Evolutionary conservation across 345 rosid genomes (phyloP).

Genomic region (Anacardium occidentale): DNA sequence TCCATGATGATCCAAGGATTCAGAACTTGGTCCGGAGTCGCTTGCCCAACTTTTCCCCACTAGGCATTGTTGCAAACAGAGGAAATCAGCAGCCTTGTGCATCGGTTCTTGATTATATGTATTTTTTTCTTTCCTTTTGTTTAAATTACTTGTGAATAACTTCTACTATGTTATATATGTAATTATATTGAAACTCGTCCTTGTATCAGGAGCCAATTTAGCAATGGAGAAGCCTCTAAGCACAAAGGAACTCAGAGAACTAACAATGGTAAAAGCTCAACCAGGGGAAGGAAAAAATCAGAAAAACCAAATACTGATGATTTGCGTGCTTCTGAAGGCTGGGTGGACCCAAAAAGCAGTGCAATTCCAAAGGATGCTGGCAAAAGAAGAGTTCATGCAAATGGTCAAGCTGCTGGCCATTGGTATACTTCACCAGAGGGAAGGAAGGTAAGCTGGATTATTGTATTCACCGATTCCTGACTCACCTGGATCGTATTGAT

Average conservation of each 20-base stretch:
- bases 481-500: neutral
- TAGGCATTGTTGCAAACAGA: slow-evolving; percentile 36
- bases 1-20: slow-evolving; percentile 72
- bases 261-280: slow-evolving; percentile 35
- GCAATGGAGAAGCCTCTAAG: slow-evolving; percentile 51
- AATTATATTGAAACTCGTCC: slow-evolving; percentile 9
- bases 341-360: slow-evolving; percentile 60
- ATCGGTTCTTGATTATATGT: slow-evolving; percentile 67
- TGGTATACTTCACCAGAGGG: slow-evolving; percentile 89
- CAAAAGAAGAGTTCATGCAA: slow-evolving; percentile 73
- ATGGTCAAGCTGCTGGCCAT: slow-evolving; percentile 54
- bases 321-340: slow-evolving; percentile 38
- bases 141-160: slow-evolving; percentile 6
- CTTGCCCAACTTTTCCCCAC: slow-evolving; percentile 70
- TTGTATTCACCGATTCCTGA: neutral
- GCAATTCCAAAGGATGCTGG: slow-evolving; percentile 68
- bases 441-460: slow-evolving; percentile 53
- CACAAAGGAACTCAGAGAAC: slow-evolving; percentile 28
- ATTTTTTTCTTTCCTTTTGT: slow-evolving; percentile 16
- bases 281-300: slow-evolving; percentile 44
- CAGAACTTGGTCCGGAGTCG: slow-evolving; percentile 50
- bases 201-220: slow-evolving; percentile 71
- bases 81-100: slow-evolving; percentile 37
- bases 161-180: neutral
- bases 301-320: slow-evolving; percentile 35